phyloP scores from a whole-genome alignment of 768 basidiomycete species.

The Lanmaoa rubissima region DNA sequence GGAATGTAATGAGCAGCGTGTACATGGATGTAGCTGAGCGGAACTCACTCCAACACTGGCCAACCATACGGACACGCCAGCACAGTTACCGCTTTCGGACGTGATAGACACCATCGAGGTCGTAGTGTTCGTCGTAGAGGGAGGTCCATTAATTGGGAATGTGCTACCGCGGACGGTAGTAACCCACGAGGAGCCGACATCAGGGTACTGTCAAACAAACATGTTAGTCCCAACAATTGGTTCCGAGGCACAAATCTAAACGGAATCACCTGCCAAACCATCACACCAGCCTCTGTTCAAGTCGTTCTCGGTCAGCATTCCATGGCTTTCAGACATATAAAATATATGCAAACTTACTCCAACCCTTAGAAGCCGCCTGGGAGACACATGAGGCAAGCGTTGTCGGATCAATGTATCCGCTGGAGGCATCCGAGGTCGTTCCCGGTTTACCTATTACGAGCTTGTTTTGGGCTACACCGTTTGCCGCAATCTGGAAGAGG shows the following conservation, averaged over 20 bases:
- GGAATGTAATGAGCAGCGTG: not conserved
- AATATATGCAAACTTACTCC: conserved; percentile 48
- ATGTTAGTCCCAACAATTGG: not conserved
- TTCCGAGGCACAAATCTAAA: not conserved
- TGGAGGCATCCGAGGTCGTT: conserved; percentile 46
- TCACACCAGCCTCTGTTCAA: conserved; percentile 35
- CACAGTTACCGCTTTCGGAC: conserved; percentile 29
- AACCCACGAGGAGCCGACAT: conserved; percentile 40
- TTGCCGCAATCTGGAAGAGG: conserved; percentile 48
- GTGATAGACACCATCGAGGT: conserved; percentile 20
- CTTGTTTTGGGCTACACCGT: conserved; percentile 58
- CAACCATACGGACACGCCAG: conserved; percentile 42
- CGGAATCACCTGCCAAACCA: conserved; percentile 38
- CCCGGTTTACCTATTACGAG: conserved; percentile 78
- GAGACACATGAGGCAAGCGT: conserved; percentile 60
- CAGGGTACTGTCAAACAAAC: conserved; percentile 33
- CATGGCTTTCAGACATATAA: not conserved
- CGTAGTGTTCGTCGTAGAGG: conserved; percentile 6
- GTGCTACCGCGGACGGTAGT: conserved; percentile 34
- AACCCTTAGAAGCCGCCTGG: conserved; percentile 58
- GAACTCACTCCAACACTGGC: conserved; percentile 35
- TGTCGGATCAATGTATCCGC: conserved; percentile 53
- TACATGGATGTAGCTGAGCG: not conserved
- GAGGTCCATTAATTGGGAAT: conserved; percentile 32
- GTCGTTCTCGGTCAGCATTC: not conserved